phyloP scores from a whole-genome alignment of 108 stramenopile genomes.

The Schizochytrium sp. region DNA sequence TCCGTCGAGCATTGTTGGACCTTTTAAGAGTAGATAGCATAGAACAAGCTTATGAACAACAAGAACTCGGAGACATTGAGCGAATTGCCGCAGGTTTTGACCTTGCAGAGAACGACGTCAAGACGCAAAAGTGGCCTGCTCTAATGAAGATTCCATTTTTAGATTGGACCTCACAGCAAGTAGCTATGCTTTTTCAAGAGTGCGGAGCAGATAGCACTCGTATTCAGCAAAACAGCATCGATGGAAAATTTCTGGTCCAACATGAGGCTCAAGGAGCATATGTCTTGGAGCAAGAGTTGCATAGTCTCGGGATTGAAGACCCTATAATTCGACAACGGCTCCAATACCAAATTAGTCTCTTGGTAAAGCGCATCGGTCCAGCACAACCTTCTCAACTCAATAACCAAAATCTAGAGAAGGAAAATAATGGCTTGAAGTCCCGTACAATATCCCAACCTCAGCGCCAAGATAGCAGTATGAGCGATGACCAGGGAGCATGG shows the following conservation, averaged over 20 bases:
- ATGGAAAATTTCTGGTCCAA: neutral
- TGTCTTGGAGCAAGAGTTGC: neutral
- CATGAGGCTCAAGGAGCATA: slow-evolving; percentile 32
- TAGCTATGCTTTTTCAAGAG: neutral
- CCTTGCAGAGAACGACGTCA: neutral
- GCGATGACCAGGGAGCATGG: slow-evolving; percentile 32
- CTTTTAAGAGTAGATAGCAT: slow-evolving; percentile 1
- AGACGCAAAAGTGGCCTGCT: neutral
- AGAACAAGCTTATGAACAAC: neutral
- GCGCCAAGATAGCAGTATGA: neutral
- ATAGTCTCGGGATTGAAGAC: neutral
- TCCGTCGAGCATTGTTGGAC: slow-evolving; percentile 1
- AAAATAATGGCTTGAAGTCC: neutral
- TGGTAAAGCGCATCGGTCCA: neutral
- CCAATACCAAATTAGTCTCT: slow-evolving; percentile 27
- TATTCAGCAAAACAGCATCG: neutral
- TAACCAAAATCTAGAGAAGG: neutral
- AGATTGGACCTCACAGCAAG: neutral
- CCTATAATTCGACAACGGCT: neutral
- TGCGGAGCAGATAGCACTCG: neutral
- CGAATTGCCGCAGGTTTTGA: neutral
- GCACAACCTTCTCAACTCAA: neutral
- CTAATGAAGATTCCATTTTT: neutral
- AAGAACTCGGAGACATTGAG: slow-evolving; percentile 3
- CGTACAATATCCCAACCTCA: slow-evolving; percentile 1